Conservation (phyloP, 2,329 filamentous ascomycete species). For the Curvularia lunata region DNA sequence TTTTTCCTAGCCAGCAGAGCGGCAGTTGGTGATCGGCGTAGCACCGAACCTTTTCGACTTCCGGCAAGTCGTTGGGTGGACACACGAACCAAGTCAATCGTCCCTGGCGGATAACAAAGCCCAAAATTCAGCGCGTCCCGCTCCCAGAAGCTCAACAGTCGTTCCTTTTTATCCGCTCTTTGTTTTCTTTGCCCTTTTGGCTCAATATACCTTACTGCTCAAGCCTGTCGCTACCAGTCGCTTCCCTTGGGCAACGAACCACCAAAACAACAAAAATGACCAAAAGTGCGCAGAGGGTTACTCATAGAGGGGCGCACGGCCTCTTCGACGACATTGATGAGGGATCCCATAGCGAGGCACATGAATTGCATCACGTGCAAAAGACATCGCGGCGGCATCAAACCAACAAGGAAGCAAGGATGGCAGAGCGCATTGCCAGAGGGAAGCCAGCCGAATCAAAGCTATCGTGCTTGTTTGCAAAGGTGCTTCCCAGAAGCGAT, state of each 20-base stretch:
- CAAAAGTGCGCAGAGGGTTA: background rate
- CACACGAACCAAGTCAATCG: background rate
- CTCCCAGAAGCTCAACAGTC: background rate
- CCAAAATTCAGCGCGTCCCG: background rate
- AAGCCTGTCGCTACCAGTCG: background rate
- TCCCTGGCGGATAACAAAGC: background rate
- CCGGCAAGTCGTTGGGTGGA: background rate
- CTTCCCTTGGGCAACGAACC: background rate
- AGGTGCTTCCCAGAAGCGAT: background rate
- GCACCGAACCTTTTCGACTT: background rate
- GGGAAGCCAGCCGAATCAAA: slow-evolving; percentile 3
- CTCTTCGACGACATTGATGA: background rate
- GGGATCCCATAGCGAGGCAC: background rate
- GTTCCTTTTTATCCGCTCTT: background rate
- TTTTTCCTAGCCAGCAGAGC: background rate
- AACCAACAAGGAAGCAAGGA: background rate
- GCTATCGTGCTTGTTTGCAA: background rate
- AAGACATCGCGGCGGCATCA: background rate
- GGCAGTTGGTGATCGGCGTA: background rate
- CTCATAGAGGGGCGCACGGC: background rate
- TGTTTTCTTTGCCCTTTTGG: background rate
- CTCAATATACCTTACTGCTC: background rate
- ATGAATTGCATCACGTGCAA: background rate
- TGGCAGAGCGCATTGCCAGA: background rate
- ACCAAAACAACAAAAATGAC: background rate